phyloP scores from a whole-genome alignment of 805 yeast species.

The Brettanomyces anomalus region DNA sequence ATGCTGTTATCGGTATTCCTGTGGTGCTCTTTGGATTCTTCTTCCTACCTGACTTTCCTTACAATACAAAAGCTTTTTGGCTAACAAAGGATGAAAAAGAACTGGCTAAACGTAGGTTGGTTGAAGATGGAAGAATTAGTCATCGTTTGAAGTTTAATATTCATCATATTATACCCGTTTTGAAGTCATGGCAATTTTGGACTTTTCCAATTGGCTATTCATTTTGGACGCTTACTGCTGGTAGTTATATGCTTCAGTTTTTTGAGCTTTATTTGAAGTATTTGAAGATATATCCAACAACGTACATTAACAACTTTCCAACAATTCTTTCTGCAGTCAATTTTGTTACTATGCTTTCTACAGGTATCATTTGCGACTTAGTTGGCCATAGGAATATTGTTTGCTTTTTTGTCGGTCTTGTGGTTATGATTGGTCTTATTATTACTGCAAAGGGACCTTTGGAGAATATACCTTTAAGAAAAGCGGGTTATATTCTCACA shows the following conservation, averaged over 20 bases:
- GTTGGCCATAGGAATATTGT: constrained; percentile 21
- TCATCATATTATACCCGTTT: constrained; percentile 31
- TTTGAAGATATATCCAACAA: constrained; percentile 35
- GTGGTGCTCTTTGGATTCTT: constrained; percentile 14
- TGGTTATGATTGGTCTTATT: constrained; percentile 29
- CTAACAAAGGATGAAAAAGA: constrained; percentile 16
- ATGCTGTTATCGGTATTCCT: constrained; percentile 38
- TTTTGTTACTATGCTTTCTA: constrained; percentile 33
- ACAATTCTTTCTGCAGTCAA: constrained; percentile 49
- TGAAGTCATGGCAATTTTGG: constrained; percentile 40
- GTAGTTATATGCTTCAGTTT: constrained; percentile 19
- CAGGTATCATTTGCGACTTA: constrained; percentile 21
- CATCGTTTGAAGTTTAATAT: constrained; percentile 20
- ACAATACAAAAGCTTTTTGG: constrained; percentile 14
- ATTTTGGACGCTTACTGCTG: constrained; percentile 20
- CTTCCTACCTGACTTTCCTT: constrained; percentile 53
- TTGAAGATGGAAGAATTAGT: constrained; percentile 31
- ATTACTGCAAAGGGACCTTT: constrained; percentile 13
- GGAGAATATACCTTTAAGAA: constrained; percentile 10
- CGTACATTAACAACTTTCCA: constrained; percentile 42
- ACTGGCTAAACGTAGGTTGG: constrained; percentile 11
- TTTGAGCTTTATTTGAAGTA: constrained; percentile 31
- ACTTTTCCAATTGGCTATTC: constrained; percentile 17
- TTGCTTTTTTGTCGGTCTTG: constrained; percentile 36
- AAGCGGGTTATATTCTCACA: constrained; percentile 16